Evolutionary conservation across 345 rosid species (phyloP), one percentile per base, ranked within the genome.

Genomic region (Acer campestre): DNA sequence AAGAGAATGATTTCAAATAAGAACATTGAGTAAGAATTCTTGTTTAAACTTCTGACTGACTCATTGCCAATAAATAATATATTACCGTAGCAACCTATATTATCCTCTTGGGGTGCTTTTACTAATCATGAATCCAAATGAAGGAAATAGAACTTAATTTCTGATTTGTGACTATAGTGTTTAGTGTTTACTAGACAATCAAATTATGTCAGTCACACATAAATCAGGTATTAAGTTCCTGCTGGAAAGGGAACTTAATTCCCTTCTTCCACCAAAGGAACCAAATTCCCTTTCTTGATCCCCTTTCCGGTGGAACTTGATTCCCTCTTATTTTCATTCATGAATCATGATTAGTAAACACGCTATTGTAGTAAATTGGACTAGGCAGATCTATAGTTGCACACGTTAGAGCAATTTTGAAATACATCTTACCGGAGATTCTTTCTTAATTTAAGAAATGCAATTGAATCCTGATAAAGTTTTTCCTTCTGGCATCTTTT

Each of bases 401-500:
- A n/a, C 18, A 63, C 8, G 13, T 62, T 17, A 18, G 22, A 40
- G 6, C 16, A 6, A 1, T 38, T 27, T 42, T 59, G 25, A 35
- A 49, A 68, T 31, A 20, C 40, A 42, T 31, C 7, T 75, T 48
- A 56, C 22, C 27, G 63, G 56, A 59, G 61, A n/a, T 80, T 79
- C 42, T 58, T 38, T 65, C 10, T 27, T 18, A 53, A 27, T 9
- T 7, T 10, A 58, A 23, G 58, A 62, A 62, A n/a, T 14, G 49
- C 29, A 51, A 31, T 44, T 44, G 55, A 18, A 74, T 67, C 25
- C 4, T 67, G 10, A 42, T 51, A 78, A 61, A 44, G 61, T 53
- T 76, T 56, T 79, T 67, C 1, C 14, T 75, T 40, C 51, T 61
- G 70, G 58, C 78, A 38, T 72, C 75, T 82, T 75, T 77, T 85